Evolutionary conservation across 1,139 yeast genomes (phyloP), one percentile per base, ranked within the genome.

Genomic region (Suhomyces guaymorum): DNA sequence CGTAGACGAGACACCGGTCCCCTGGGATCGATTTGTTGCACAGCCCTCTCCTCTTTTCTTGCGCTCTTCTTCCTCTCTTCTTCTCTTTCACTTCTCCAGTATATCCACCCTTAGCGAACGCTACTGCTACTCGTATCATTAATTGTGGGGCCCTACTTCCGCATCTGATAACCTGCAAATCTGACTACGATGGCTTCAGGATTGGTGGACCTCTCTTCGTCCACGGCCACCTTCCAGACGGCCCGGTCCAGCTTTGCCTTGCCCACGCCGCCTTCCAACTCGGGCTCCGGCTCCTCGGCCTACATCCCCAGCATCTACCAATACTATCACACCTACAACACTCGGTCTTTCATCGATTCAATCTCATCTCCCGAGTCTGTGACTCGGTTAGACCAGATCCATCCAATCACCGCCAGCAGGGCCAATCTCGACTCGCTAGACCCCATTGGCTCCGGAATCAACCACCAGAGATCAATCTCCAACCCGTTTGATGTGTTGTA

Each of bases 261-360:
- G 26, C 21, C 6, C 15, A 21, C 10, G 9, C 16, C 10, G 14
- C 2, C 3, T 9, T 24, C 3, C 14, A 11, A 4, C 10, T 33
- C 37, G 8, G 28, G 18, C 18, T 10, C 12, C 3, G 17, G 32
- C 12, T 15, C 30, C 8, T 19, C 35, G 9, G 26, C 42, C 11
- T 27, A 21, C 23, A 30, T 39, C 13, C 39, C 43, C 20, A 37
- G 43, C 33, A 37, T 39, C 8, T 39, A 39, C 27, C 36, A 27
- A 6, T 41, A 35, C 38, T 41, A 41, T 24, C 39, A 38, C 5
- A 19, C 29, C 10, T 36, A 35, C 15, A 26, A 35, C 22, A 27
- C 37, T 15, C 17, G 29, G 3, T 35, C 42, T 6, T 24, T 36
- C 16, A 17, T 35, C 13, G 34, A 35, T 20, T 32, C 43, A 19